These are phyloP conservation scores for Baudoinia panamericana DNA, from an alignment of 495 filamentous ascomycete species.

Conservation along the genomic window DNA sequence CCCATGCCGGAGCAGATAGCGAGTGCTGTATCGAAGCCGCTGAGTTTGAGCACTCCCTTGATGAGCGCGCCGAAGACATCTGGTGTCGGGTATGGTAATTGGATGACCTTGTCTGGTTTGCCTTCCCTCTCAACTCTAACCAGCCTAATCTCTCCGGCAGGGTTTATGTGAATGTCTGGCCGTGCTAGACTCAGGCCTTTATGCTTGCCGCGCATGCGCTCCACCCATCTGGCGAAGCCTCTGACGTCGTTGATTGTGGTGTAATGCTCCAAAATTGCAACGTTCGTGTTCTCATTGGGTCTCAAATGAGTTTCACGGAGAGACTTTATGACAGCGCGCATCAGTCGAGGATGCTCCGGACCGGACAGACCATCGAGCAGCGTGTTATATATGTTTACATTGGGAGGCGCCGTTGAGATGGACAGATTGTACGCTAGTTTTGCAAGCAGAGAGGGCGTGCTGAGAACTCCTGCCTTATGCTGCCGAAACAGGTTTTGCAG, in stretches of 20 bases:
- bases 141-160: constrained; percentile 15
- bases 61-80: constrained; percentile 25
- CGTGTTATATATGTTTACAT: constrained; percentile 51
- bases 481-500: constrained; percentile 13
- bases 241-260: constrained; percentile 19
- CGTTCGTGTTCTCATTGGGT: constrained; percentile 41
- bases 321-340: constrained; percentile 40
- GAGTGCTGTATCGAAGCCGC: constrained; percentile 24
- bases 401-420: constrained; percentile 41
- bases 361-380: constrained; percentile 45
- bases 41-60: constrained; percentile 24
- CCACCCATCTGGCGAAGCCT: constrained; percentile 20
- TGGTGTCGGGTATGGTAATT: constrained; percentile 26
- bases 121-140: constrained; percentile 6
- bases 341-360: constrained; percentile 37
- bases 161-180: constrained; percentile 23
- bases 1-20: constrained; percentile 23
- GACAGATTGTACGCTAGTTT: constrained; percentile 59
- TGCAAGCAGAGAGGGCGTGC: constrained; percentile 26
- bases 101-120: constrained; percentile 21
- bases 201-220: constrained; percentile 23
- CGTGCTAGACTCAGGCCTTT: constrained; percentile 23
- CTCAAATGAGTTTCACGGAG: constrained; percentile 36
- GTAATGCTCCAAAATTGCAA: constrained; percentile 44
- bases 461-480: background rate